Evolutionary conservation across 768 basidiomycete species (phyloP), one percentile per base, ranked within the genome.

Genomic region (Xerocomus spinulosus): DNA sequence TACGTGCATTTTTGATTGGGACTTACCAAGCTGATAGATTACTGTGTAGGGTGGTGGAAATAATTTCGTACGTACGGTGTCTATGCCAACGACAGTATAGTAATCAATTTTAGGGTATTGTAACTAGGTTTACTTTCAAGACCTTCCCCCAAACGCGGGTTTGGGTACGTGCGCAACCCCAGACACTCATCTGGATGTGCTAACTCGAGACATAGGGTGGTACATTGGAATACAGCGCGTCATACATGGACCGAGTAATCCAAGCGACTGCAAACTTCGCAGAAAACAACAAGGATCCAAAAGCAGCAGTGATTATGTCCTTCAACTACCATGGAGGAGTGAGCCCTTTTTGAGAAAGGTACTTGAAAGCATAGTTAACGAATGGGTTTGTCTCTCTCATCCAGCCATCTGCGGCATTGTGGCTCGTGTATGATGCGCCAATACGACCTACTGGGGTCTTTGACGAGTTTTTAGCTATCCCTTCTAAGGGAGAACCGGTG

Each of bases 351-450:
- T 4, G 4, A 10, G 26, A 10, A 32, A 32, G 30, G 14, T 32
- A 8, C 4, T 9, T 14, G 13, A 32, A 32, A 14, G 14, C 14
- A n/a, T n/a, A n/a, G 30, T 13, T 14, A 32, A 9, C 14, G 4
- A 9, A 9, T 14, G 7, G 30, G 14, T 21, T 17, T 50, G 2
- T 20, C n/a, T 21, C 28, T 33, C 18, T 30, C 2, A 5, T 3
- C 1, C 14, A 62, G 62, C 49, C 45, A 18, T 40, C 48, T 25
- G 39, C 42, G 26, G 62, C 59, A 35, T 53, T 67, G 10, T 42
- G 76, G 5, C 20, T 83, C 8, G 83, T 85, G 57, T 84, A 83
- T 53, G 77, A 84, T 52, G 77, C 54, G 1, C 79, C 54, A 3
- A 33, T 29, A 9, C 54, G 44, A 15, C 62, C 57, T 13, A 3